These are phyloP conservation scores for Saitozyma podzolica DNA, from an alignment of 768 basidiomycete genomes.

Conservation along the genomic window DNA sequence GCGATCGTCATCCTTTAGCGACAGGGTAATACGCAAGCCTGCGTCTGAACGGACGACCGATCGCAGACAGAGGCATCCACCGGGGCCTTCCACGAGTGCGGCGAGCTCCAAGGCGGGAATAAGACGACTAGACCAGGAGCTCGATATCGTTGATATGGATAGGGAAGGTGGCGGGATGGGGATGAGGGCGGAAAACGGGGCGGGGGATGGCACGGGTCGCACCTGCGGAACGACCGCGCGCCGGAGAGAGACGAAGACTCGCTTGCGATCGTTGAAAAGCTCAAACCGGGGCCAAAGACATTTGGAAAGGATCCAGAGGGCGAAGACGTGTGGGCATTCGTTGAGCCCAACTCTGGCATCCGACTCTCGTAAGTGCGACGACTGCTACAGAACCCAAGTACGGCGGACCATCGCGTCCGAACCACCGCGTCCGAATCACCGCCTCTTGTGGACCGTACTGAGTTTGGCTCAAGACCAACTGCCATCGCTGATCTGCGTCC, in stretches of 20 bases:
- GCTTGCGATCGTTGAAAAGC: conserved; percentile 67
- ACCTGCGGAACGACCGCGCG: not conserved
- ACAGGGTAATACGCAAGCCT: no score
- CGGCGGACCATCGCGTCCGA: no score
- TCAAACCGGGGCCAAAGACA: conserved; percentile 74
- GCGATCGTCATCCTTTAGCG: no score
- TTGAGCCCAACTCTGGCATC: conserved; percentile 92
- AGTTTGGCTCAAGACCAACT: not conserved
- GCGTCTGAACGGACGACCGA: no score
- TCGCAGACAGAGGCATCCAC: no score
- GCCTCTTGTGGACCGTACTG: not conserved
- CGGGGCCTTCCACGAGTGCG: no score
- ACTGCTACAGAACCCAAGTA: no score
- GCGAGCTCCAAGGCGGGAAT: no score
- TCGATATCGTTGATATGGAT: not conserved
- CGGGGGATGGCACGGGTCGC: not conserved
- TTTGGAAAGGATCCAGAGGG: conserved; percentile 66
- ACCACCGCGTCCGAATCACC: not conserved
- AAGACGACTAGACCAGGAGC: not conserved
- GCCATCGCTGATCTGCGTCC: conserved; percentile 8
- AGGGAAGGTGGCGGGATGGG: not conserved
- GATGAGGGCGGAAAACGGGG: not conserved
- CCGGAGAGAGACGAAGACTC: conserved; percentile 30
- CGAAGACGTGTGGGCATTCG: conserved; percentile 71
- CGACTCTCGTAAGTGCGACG: conserved; percentile 65